Base-by-base conservation (phyloP, 2,329 filamentous ascomycete genomes). In the Fusarium mundagurra region DNA sequence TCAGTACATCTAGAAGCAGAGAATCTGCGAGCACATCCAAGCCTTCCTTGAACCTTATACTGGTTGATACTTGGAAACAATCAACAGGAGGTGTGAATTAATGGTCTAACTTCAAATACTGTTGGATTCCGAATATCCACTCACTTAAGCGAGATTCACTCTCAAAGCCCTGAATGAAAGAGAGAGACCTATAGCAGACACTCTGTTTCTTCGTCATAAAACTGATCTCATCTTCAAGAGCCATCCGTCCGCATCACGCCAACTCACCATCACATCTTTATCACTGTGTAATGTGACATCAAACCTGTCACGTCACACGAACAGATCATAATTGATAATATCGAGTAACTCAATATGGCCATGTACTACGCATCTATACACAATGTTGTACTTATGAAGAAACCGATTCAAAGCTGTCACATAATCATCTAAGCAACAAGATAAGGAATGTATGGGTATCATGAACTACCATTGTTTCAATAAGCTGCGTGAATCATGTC, bases 401-500 rank as follows among this genome's bases (percentile, higher is more conserved):
- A 20, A 17, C 24, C 17, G 31, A n/a, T 36, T 8, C 16, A 57
- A 38, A 36, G 11, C 18, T 16, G 16, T 27, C 66, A 44, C 55
- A 29, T 44, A 18, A 29, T 29, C 12, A 29, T 29, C 12, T 5
- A 47, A 39, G 39, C 17, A 43, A 8, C 12, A 33, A 39, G 16
- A 60, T 53, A 70, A 71, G 67, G 76, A 77, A 75, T 63, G 63
- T 63, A 48, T 60, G 76, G 76, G 76, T 78, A 78, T 78, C 76
- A 74, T 78, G 54, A 76, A 78, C 71, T 78, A 73, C 68, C 73
- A 55, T 75, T 69, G 53, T 77, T 69, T 73, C 67, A 70, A 68
- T 72, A 64, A 78, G 69, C 67, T 77, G 69, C 73, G 73, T 78
- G 45, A 76, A 73, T 75, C 73, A 77, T 78, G 65, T 65, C 68